Evolutionary conservation across 352 stramenopile species (phyloP), one percentile per base, ranked within the genome.

Genomic region (Phytophthora parvispora): DNA sequence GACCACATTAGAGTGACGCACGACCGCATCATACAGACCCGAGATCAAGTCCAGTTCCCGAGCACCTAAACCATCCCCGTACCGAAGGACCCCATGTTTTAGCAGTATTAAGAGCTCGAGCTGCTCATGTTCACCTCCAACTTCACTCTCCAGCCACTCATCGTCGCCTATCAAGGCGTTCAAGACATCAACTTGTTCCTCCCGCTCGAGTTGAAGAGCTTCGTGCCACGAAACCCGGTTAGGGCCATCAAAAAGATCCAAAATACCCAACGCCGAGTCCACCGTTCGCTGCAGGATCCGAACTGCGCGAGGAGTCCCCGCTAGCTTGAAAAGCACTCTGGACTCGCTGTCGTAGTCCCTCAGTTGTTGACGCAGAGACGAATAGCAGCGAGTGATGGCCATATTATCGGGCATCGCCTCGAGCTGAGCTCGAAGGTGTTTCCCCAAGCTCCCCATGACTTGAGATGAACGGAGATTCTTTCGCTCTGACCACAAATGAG

Each of bases 41-140:
- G 52, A 52, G 9, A 69, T 50, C 15, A 69, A 28, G 31, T 54
- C 45, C 5, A 64, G 47, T 31, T 69, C 60, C 12, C 45, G 18
- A 34, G 53, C 18, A 2, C 42, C 59, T 16, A 69, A 22, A 6
- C 27, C 27, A 4, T 51, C 27, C 8, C 42, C 31, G 42, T 74
- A 32, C 20, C 36, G 50, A 15, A 47, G 16, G 7, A 69, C n/a
- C 8, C 64, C 47, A 18, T 62, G 47, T 25, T 69, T 65, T 12
- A 69, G 40, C 22, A 64, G n/a, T 27, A 53, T 58, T 38, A 69
- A 55, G 22, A 58, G 34, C 60, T 74, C 60, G 22, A 60, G 47
- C 22, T 69, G 67, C 38, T 69, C 43, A 0, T 38, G 18, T 20
- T 65, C 59, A 22, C 24, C 31, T 12, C 16, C 27, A 40, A 55